Base-by-base conservation (phyloP, 2,329 filamentous ascomycete genomes). In the Juglanconis oblonga region DNA sequence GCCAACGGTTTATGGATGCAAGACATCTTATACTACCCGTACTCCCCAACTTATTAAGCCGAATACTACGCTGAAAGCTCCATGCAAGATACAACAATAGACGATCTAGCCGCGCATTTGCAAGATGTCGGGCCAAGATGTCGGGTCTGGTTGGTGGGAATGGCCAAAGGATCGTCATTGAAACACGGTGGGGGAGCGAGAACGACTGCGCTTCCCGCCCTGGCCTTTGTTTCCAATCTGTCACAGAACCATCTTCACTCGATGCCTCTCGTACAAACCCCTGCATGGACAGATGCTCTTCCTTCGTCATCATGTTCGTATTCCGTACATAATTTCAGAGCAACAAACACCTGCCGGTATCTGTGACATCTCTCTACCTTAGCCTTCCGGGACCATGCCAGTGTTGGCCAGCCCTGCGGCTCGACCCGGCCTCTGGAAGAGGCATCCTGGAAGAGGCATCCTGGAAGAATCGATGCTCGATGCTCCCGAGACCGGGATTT, bases 191-290 rank as follows among this genome's bases (percentile, higher is more conserved):
- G 50, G 51, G 58, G 58, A 56, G 52, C 47, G 58, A 55, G 52
- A 47, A 50, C 52, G 36, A 59, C 31, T 51, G 35, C 33, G 49
- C 29, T 31, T 17, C 40, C 38, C 13, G 31, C 33, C 42, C 35
- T 35, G 17, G 49, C 52, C 52, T 52, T 59, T 44, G 60, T 62
- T 59, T 62, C 60, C 57, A 62, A 62, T 59, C 57, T 62, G 60
- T 62, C 60, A 59, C 60, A 56, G 57, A 54, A 52, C 42, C 42
- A 31, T 45, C 52, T 38, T 31, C 24, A 13, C 11, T 53, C 51
- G 6, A 5, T 10, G 36, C 33, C 13, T 10, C 14, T 6, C 38
- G 8, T 42, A n/a, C 51, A 31, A 38, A 29, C 36, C 38, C 36
- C 38, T 53, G 36, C 51, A 17, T 40, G 11, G 31, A 24, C 24